phyloP scores from a whole-genome alignment of 805 yeast genomes.

The Hanseniaspora nectarophila region DNA sequence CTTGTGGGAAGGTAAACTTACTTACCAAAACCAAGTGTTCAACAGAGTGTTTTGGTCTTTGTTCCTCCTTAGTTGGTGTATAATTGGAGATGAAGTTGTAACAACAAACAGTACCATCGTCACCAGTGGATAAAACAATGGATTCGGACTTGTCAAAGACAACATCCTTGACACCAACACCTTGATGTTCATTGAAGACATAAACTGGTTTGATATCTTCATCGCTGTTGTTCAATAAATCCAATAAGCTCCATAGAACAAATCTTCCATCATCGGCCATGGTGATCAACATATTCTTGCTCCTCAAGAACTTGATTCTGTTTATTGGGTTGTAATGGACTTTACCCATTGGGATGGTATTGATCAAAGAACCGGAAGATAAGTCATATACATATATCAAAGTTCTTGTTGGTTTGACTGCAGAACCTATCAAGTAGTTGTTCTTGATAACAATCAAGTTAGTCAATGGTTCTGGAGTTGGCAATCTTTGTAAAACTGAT shows the following conservation, averaged over 20 bases:
- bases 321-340: conserved; percentile 71
- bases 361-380: conserved; percentile 57
- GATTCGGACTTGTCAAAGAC: conserved; percentile 6
- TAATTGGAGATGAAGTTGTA: conserved; percentile 8
- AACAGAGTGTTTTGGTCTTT: background rate
- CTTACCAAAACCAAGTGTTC: conserved; percentile 7
- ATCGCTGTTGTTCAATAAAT: conserved; percentile 34
- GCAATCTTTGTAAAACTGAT: conserved; percentile 64
- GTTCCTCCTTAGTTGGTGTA: background rate
- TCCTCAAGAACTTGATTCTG: conserved; percentile 44
- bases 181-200: conserved; percentile 45
- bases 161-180: conserved; percentile 21
- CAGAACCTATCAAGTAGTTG: conserved; percentile 54
- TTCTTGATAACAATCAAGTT: conserved; percentile 20
- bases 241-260: conserved; percentile 58
- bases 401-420: conserved; percentile 28
- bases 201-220: conserved; percentile 44
- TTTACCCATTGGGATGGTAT: conserved; percentile 39
- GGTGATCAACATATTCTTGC: conserved; percentile 56
- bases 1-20: conserved; percentile 13
- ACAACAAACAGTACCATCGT: conserved; percentile 12
- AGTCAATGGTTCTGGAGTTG: conserved; percentile 67
- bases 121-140: conserved; percentile 4
- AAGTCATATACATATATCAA: conserved; percentile 75
- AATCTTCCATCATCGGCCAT: conserved; percentile 77